Conservation (phyloP, 495 filamentous ascomycete genomes). For the Aspergillus wentii region DNA sequence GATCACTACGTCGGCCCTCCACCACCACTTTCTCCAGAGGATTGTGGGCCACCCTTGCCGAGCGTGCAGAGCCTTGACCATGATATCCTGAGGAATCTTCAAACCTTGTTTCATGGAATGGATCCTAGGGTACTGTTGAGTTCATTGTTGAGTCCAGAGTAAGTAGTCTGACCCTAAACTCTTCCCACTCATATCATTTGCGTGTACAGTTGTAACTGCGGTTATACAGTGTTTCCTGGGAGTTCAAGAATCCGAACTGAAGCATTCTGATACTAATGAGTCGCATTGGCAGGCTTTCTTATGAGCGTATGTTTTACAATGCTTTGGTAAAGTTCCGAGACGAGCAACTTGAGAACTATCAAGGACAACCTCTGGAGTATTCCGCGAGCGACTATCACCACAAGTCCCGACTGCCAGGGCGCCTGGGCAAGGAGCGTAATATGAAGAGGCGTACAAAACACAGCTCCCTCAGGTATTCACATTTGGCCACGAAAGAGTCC, state of each 20-base stretch:
- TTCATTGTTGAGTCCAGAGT: conserved; percentile 64
- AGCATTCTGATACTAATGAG: background rate
- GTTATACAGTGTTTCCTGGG: no score
- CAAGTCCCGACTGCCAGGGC: conserved; percentile 48
- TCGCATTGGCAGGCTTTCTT: conserved; percentile 55
- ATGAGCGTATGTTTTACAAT: conserved; percentile 88
- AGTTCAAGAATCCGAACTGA: no score
- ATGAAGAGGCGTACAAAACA: conserved; percentile 22
- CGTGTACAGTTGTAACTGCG: no score
- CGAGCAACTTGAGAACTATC: conserved; percentile 78
- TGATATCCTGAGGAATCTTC: conserved; percentile 77
- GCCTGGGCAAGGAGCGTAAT: conserved; percentile 39
- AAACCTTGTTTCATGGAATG: conserved; percentile 81
- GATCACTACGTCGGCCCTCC: conserved; percentile 49
- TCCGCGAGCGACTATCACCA: conserved; percentile 89
- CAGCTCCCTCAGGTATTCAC: conserved; percentile 54
- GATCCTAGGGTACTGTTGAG: conserved; percentile 64
- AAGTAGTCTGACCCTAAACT: no score
- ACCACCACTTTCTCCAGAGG: conserved; percentile 44
- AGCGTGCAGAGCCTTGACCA: conserved; percentile 61
- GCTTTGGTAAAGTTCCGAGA: conserved; percentile 76
- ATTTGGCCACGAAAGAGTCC: conserved; percentile 67
- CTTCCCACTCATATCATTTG: no score
- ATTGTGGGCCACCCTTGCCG: conserved; percentile 49
- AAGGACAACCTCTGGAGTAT: conserved; percentile 62